These are phyloP conservation scores for Fraxinus quadrangulata DNA, from an alignment of 257 asterid genomes.

Conservation along the genomic window DNA sequence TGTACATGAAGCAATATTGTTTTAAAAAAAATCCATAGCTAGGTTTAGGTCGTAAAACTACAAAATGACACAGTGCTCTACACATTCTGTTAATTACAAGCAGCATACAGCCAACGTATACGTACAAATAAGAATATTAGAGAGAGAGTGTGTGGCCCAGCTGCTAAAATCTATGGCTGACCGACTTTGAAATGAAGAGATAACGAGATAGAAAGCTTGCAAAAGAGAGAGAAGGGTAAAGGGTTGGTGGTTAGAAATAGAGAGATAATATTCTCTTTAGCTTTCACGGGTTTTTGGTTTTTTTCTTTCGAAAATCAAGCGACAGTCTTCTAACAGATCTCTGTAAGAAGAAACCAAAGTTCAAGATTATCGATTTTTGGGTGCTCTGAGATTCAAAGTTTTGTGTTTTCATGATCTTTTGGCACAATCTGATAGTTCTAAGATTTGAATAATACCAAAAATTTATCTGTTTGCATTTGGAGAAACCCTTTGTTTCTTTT, in stretches of 20 bases:
- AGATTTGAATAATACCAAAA: constrained; percentile 39
- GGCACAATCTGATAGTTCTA: constrained; percentile 20
- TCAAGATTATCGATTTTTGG: constrained; percentile 30
- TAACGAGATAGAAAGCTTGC: constrained; percentile 1
- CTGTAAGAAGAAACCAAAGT: constrained; percentile 22
- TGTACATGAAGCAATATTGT: no score
- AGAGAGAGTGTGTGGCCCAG: constrained; percentile 24
- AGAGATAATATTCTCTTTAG: constrained; percentile 41
- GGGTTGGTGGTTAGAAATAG: constrained; percentile 30
- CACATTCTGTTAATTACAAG: constrained; percentile 45
- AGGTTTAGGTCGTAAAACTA: constrained; percentile 35
- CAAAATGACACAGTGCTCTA: constrained; percentile 48
- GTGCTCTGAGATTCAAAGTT: constrained; percentile 24
- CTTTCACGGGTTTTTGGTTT: constrained; percentile 40
- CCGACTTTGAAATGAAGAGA: constrained; percentile 39
- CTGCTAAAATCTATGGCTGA: constrained; percentile 44
- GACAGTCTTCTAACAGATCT: constrained; percentile 30
- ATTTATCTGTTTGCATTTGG: constrained; percentile 44
- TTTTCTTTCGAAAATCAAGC: constrained; percentile 35
- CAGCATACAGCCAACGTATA: constrained; percentile 50
- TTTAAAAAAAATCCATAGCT: background rate
- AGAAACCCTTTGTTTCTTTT: constrained; percentile 28
- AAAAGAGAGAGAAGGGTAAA: constrained; percentile 21
- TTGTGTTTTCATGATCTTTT: constrained; percentile 25
- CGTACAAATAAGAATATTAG: background rate